These are phyloP conservation scores for Phytophthora boehmeriae DNA, from an alignment of 352 stramenopile genomes.

Conservation along the genomic window DNA sequence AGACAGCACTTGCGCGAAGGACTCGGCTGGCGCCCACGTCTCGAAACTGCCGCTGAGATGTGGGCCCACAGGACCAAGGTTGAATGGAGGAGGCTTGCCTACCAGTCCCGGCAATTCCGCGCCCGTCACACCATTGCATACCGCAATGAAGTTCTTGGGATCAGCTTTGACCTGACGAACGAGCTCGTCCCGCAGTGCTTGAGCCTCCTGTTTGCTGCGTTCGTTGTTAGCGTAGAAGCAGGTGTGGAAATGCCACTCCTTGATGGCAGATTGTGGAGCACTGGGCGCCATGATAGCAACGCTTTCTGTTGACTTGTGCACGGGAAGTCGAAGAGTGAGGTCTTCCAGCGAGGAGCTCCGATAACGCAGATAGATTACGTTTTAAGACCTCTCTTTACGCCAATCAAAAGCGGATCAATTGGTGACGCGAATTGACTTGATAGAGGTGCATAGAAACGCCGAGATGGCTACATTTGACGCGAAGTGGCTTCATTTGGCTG, in stretches of 20 bases:
- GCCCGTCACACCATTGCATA: slow-evolving; percentile 52
- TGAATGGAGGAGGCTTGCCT: slow-evolving; percentile 46
- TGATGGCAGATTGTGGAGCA: slow-evolving; percentile 29
- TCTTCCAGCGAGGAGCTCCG: not conserved
- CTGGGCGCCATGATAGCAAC: slow-evolving; percentile 16
- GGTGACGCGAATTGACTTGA: no score
- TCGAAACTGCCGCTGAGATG: slow-evolving; percentile 75
- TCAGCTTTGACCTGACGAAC: slow-evolving; percentile 47
- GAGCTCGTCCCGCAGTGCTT: slow-evolving; percentile 49
- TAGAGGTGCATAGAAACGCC: slow-evolving; percentile 16
- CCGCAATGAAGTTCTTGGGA: slow-evolving; percentile 59
- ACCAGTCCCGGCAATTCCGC: slow-evolving; percentile 40
- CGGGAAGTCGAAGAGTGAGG: slow-evolving; percentile 4
- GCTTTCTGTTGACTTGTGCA: not conserved
- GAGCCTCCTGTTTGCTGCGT: slow-evolving; percentile 42
- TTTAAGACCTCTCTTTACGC: no score
- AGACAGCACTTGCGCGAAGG: slow-evolving; percentile 56
- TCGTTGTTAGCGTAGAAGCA: slow-evolving; percentile 67
- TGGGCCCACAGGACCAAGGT: slow-evolving; percentile 60
- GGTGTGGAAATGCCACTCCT: slow-evolving; percentile 82
- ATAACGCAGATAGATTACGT: no score
- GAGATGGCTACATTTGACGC: slow-evolving; percentile 14
- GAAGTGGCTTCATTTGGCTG: not conserved
- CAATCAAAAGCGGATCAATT: no score
- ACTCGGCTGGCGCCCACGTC: slow-evolving; percentile 69